phyloP scores from a whole-genome alignment of 2,329 filamentous ascomycete species.

The Penicillium sp. region DNA sequence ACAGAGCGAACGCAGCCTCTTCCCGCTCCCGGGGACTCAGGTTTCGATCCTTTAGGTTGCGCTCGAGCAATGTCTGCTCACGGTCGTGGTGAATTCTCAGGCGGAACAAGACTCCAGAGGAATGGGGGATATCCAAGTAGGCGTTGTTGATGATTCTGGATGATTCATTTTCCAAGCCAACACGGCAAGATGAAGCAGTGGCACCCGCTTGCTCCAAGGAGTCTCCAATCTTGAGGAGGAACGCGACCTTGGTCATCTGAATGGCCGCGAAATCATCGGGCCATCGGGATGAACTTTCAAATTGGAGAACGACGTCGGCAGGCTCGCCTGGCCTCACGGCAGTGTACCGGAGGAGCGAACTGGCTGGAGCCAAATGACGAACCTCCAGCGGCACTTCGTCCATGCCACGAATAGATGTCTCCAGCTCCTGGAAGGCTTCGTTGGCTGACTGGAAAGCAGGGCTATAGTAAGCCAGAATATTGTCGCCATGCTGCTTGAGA shows the following conservation, averaged over 20 bases:
- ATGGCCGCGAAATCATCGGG: slow-evolving; percentile 89
- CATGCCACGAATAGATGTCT: slow-evolving; percentile 74
- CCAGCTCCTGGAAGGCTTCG: slow-evolving; percentile 71
- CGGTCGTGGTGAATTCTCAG: slow-evolving; percentile 86
- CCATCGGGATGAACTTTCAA: slow-evolving; percentile 92
- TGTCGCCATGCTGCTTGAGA: slow-evolving; percentile 33
- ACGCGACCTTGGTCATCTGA: slow-evolving; percentile 90
- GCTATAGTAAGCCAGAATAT: slow-evolving; percentile 45
- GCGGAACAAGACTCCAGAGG: slow-evolving; percentile 73
- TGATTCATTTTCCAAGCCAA: slow-evolving; percentile 79
- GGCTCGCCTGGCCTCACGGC: slow-evolving; percentile 52
- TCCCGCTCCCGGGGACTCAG: slow-evolving; percentile 67
- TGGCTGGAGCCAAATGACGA: slow-evolving; percentile 74
- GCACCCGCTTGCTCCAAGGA: slow-evolving; percentile 67
- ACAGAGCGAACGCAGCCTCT: slow-evolving; percentile 69
- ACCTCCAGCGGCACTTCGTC: slow-evolving; percentile 87
- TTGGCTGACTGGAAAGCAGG: slow-evolving; percentile 67
- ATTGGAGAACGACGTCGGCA: slow-evolving; percentile 81
- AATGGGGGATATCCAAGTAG: slow-evolving; percentile 79
- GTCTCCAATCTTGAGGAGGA: slow-evolving; percentile 72
- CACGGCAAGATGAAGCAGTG: slow-evolving; percentile 60
- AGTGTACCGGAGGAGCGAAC: slow-evolving; percentile 72
- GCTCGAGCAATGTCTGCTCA: slow-evolving; percentile 77
- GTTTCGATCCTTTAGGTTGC: slow-evolving; percentile 73
- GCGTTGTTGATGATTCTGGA: slow-evolving; percentile 72